A percentile compares a stretch with the other conserved stretches of the same genome.
Conservation (phyloP, 2,329 filamentous ascomycete genomes). For the Leptodontidium sp. region DNA sequence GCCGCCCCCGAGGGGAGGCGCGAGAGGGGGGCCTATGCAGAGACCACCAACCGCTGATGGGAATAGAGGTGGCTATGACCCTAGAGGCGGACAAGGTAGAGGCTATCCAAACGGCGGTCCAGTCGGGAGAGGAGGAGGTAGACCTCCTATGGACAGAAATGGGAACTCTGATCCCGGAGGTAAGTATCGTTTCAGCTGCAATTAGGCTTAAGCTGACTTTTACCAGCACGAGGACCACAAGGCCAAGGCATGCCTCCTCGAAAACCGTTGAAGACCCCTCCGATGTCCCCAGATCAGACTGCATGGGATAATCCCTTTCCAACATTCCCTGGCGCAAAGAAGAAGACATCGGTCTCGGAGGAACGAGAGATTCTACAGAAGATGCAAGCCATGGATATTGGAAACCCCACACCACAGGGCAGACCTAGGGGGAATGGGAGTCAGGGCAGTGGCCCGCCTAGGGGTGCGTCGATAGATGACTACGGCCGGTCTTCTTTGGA, state of each 20-base stretch:
- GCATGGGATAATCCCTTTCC: constrained; percentile 60
- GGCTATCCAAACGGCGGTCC: constrained; percentile 42
- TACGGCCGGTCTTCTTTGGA: constrained; percentile 40
- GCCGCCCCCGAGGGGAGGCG: constrained; percentile 37
- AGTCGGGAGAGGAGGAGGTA: constrained; percentile 40
- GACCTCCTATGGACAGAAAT: constrained; percentile 39
- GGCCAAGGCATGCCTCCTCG: constrained; percentile 25
- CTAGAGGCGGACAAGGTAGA: constrained; percentile 40
- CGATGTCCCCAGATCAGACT: constrained; percentile 49
- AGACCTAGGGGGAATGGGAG: constrained; percentile 37
- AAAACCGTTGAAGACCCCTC: constrained; percentile 45
- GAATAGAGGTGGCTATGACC: constrained; percentile 39
- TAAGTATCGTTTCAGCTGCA: constrained; percentile 40
- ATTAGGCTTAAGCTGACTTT: constrained; percentile 29
- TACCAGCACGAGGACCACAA: constrained; percentile 33
- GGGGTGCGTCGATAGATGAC: constrained; percentile 37
- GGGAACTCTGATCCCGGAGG: constrained; percentile 42
- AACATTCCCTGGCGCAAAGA: constrained; percentile 50
- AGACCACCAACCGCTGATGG: constrained; percentile 41
- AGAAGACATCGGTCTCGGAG: constrained; percentile 51
- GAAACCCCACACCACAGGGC: constrained; percentile 28
- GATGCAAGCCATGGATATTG: constrained; percentile 45
- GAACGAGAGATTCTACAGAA: constrained; percentile 47
- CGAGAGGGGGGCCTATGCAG: constrained; percentile 39
- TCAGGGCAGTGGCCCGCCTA: constrained; percentile 30